Evolutionary conservation across 169 alveolate species (phyloP), one percentile per base, ranked within the genome.

Genomic region (Blepharisma undulans): DNA sequence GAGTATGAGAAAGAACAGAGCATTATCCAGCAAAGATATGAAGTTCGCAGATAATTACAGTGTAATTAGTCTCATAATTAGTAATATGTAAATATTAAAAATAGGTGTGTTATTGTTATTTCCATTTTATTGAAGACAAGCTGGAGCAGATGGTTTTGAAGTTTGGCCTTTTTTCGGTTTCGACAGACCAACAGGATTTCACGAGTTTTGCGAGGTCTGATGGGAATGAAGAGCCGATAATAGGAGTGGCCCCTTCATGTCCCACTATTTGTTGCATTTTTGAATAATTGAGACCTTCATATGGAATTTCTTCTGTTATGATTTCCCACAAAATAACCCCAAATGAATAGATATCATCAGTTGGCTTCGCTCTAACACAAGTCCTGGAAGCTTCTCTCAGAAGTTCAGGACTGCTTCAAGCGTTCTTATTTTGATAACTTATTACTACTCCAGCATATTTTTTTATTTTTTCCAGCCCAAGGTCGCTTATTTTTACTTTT

Each of bases 321-420:
- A 86, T 27, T 25, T 86, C 90, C 84, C 90, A 86, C 18, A 10
- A 14, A 86, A 86, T 72, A 19, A 86, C 36, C 29, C 90, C 90
- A 72, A 66, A 66, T 0, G 84, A 71, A 72, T 66, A 86, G n/a
- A 86, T 72, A 27, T 86, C 90, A 12, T 86, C 90, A 25, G 60
- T 18, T 19, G 84, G 84, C 27, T 60, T 60, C 7, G 84, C 74
- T 29, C 25, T 22, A 19, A 86, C 80, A 14, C 61, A 82, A 19
- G 48, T 72, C 10, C 76, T 19, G 14, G 25, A 19, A 3, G 80
- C 82, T 29, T 66, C 84, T 34, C 32, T 25, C 25, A 86, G 90
- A 0, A 86, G 32, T 48, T 86, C 84, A 30, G 90, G 90, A 14
- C 84, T 66, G n/a, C 72, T 27, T 82, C 90, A 86, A 12, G 80